phyloP scores from a whole-genome alignment of 1,284 basidiomycete species.

The Marasmius sp. region DNA sequence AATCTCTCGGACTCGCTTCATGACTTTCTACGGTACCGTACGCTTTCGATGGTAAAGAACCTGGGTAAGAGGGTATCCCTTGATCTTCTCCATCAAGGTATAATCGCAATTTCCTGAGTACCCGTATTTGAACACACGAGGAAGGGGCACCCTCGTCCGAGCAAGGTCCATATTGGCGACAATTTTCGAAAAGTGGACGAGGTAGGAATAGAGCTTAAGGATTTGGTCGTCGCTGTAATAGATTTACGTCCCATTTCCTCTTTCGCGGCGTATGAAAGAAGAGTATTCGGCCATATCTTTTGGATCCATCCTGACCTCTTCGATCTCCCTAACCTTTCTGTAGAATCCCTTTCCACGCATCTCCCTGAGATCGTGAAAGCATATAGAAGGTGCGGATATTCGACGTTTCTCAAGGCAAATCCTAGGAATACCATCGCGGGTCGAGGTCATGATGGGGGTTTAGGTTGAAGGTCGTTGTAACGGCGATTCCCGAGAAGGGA shows the following conservation, averaged over 20 bases:
- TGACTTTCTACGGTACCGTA: not conserved
- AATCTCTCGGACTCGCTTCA: not conserved
- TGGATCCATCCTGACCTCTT: not conserved
- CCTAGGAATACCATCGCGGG: no score
- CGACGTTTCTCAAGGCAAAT: constrained; percentile 2
- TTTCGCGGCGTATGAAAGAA: not conserved
- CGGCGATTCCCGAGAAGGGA: no score
- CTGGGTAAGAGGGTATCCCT: not conserved
- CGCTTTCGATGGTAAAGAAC: not conserved
- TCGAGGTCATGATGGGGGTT: no score
- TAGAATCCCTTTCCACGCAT: not conserved
- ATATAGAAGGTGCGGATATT: not conserved
- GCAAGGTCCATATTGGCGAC: constrained; percentile 7
- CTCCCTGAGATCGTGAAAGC: not conserved
- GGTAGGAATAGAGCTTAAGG: constrained; percentile 6
- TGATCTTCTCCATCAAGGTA: constrained; percentile 8
- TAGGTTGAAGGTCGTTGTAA: no score
- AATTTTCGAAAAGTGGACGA: constrained; percentile 6
- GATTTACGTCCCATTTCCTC: not conserved
- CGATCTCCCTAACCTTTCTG: not conserved
- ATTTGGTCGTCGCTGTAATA: constrained; percentile 1
- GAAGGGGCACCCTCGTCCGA: constrained; percentile 2
- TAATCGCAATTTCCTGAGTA: constrained; percentile 6
- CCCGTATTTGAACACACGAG: constrained; percentile 6
- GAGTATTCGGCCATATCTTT: constrained; percentile 5